These are phyloP conservation scores for Leccinum incarnatum DNA, from an alignment of 768 basidiomycete species.

Conservation along the genomic window DNA sequence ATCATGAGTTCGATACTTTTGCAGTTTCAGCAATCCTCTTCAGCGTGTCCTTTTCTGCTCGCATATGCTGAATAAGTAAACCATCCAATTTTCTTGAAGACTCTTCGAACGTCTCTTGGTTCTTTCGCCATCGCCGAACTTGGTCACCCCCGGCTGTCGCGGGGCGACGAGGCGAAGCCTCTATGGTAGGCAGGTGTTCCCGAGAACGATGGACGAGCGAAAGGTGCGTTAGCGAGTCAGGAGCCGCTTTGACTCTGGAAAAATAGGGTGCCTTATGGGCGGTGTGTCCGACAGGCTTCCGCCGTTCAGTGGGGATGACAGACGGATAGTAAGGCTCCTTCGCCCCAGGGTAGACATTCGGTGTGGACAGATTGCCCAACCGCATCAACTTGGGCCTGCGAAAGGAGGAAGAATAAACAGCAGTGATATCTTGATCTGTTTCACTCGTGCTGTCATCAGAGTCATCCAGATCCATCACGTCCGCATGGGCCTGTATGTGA, in stretches of 20 bases:
- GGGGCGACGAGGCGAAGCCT: constrained; percentile 13
- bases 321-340: constrained; percentile 37
- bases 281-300: constrained; percentile 53
- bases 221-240: constrained; percentile 31
- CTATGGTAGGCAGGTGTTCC: constrained; percentile 33
- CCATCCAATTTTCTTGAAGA: constrained; percentile 70
- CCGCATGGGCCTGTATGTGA: constrained; percentile 63
- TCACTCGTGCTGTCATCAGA: constrained; percentile 46
- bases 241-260: constrained; percentile 39
- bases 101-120: constrained; percentile 45
- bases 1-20: constrained; percentile 33
- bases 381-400: constrained; percentile 51
- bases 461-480: constrained; percentile 73
- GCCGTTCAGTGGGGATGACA: constrained; percentile 37
- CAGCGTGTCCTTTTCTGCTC: constrained; percentile 76
- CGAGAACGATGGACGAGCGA: constrained; percentile 41
- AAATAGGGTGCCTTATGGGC: constrained; percentile 46
- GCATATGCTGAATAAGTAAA: constrained; percentile 79
- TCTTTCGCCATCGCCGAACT: constrained; percentile 28
- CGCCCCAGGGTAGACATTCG: constrained; percentile 49
- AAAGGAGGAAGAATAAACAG: constrained; percentile 26
- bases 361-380: constrained; percentile 68
- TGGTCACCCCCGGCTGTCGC: constrained; percentile 21
- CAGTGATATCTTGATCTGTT: constrained; percentile 36
- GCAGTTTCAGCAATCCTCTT: constrained; percentile 64